Conservation (phyloP, 257 asterid genomes). For the Solanum rostratum region DNA sequence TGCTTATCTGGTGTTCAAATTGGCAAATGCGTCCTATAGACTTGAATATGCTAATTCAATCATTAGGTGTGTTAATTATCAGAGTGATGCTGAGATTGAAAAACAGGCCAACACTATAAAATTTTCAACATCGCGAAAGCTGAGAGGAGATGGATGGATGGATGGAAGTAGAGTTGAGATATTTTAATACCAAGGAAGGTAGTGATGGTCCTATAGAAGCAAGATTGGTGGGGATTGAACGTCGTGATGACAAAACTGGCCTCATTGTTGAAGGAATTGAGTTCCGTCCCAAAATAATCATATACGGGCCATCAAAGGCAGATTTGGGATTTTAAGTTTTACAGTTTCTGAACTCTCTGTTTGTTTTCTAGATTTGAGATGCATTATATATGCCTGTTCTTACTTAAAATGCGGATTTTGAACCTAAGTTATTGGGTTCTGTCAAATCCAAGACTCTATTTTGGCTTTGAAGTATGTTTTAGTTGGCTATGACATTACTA, state of each 20-base stretch:
- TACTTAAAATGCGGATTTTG: neutral
- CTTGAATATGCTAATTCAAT: conserved; percentile 32
- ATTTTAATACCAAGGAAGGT: neutral
- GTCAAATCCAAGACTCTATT: neutral
- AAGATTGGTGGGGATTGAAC: neutral
- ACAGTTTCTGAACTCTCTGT: neutral
- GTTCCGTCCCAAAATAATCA: neutral
- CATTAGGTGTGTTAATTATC: conserved; percentile 12
- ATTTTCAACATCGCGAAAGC: neutral
- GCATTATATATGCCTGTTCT: neutral
- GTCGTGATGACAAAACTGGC: neutral
- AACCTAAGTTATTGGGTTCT: neutral
- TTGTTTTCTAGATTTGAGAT: neutral
- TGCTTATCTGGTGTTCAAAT: conserved; percentile 42
- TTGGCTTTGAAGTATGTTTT: conserved; percentile 12
- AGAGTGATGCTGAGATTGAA: neutral
- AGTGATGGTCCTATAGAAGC: neutral
- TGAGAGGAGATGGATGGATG: conserved; percentile 51
- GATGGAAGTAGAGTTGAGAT: conserved; percentile 43
- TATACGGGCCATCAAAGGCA: neutral
- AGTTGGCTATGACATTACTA: neutral
- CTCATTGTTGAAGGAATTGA: neutral
- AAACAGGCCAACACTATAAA: neutral
- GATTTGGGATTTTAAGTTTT: neutral
- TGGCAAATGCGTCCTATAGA: conserved; percentile 14